Base-by-base conservation (phyloP, 2,329 filamentous ascomycete genomes). In the Pseudogymnoascus sp. region DNA sequence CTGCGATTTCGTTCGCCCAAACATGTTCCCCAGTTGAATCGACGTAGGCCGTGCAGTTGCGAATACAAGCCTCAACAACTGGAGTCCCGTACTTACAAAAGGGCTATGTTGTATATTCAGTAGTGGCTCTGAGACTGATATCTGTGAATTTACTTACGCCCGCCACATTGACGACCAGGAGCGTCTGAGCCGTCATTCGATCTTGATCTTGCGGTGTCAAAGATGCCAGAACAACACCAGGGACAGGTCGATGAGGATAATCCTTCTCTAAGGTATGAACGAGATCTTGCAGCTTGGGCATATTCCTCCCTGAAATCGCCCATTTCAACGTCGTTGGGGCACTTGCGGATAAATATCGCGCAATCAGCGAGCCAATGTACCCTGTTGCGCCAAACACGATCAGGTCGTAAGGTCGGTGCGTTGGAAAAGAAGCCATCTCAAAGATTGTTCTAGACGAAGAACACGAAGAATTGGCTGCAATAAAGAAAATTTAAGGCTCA, bases 291-390 rank as follows among this genome's bases (percentile, higher is more conserved):
- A 38, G 35, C 73, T 96, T 96, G 57, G 79, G 76, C 57, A 80
- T 77, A n/a, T 89, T 92, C 25, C 92, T 88, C 30, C 92, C 92
- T 47, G 91, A 90, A 60, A 96, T 78, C 12, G 90, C 92, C 92
- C 92, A 97, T 77, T 85, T 91, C 64, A 96, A 73, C 71, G 90
- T 83, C 16, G 87, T 90, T 0, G 91, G 88, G 0, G 91, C 78
- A 65, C 83, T 76, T 14, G 79, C 80, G 59, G 84, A 80, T 68
- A 96, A 87, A 73, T 94, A 85, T 72, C 95, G 86, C 28, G 87
- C 86, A 2, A 85, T 85, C 66, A 89, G 79, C 66, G 84, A 86
- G 37, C 92, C 92, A 0, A 92, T 97, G 74, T 95, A 96, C 28
- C 92, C 92, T 71, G 81, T 87, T 9, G 86, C 85, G 25, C 87